phyloP scores from a whole-genome alignment of 345 rosid genomes.

The Triadica sebifera region DNA sequence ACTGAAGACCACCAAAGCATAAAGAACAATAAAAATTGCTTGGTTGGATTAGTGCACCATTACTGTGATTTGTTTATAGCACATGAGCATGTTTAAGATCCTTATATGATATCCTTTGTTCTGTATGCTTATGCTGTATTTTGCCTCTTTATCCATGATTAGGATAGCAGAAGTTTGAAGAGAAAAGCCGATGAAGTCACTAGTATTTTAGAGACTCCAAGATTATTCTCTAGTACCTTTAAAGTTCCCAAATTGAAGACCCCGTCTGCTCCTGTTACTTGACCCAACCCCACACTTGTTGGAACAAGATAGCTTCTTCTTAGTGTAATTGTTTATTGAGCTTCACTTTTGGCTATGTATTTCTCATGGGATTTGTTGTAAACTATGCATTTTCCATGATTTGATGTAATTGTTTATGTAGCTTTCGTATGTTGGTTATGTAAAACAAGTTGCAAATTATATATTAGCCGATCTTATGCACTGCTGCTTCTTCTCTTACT shows the following conservation, averaged over 20 bases:
- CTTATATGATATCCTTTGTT: background rate
- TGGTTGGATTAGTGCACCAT: background rate
- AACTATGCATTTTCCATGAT: background rate
- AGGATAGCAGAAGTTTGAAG: conserved; percentile 59
- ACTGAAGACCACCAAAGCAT: background rate
- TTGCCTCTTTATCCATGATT: conserved; percentile 14
- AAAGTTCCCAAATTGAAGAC: conserved; percentile 80
- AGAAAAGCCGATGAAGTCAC: conserved; percentile 46
- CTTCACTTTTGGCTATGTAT: background rate
- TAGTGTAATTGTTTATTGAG: background rate
- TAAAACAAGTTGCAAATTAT: background rate
- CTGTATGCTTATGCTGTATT: background rate
- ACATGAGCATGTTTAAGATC: background rate
- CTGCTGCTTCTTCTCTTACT: background rate
- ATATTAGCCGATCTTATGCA: background rate
- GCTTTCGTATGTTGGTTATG: background rate
- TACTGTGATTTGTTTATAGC: background rate
- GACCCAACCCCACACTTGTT: background rate
- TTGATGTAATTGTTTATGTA: background rate
- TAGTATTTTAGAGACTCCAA: conserved; percentile 47
- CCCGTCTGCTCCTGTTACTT: conserved; percentile 24
- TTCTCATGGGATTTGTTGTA: conserved; percentile 1
- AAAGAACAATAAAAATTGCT: background rate
- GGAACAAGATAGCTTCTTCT: background rate
- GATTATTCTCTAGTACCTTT: conserved; percentile 60